Base-by-base conservation (phyloP, 768 basidiomycete genomes). In the Tricholomella constricta region DNA sequence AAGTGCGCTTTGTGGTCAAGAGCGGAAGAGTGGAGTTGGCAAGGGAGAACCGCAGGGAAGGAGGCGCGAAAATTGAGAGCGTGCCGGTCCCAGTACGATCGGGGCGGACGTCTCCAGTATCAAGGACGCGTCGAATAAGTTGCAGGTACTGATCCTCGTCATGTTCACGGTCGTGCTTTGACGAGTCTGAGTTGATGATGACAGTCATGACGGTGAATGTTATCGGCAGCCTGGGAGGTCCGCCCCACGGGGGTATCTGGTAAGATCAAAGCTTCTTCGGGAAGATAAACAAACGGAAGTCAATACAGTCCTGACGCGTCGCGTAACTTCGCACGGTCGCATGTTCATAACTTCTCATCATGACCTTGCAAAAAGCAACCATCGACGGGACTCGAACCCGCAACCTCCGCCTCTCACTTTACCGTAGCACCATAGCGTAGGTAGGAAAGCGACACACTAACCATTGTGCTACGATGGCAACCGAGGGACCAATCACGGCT, bases 11-110 rank as follows among this genome's bases (percentile, higher is more conserved):
- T 0, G 96, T 99, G 17, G 96, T 98, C 34, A 98, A 77, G 12
- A 98, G 82, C 3, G 96, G 96, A 3, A 99, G 78, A 4, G 86
- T 82, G 47, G 78, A 73, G 66, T 89, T 67, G 6, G 81, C 72
- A 51, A 98, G 87, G 14, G 90, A 89, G 78, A 99, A 99, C 14
- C 94, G 89, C 45, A 99, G 75, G 11, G 86, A 79, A 2, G 88
- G 89, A 6, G 96, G 96, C 0, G 94, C 95, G 65, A 99, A 98
- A 67, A 96, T 67, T 45, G 95, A 88, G 60, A 91, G 72, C 9
- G 95, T 98, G 48, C 96, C 96, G 0, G 96, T 98, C 15, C 96
- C 96, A 0, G 96, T 99, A 44, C 96, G 85, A 65, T 99, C 96
- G 50, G 89, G 83, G 27, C 96, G 86, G 9, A 71, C 57, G 52